phyloP scores from a whole-genome alignment of 805 yeast species.

The Monosporozyma solicola region DNA sequence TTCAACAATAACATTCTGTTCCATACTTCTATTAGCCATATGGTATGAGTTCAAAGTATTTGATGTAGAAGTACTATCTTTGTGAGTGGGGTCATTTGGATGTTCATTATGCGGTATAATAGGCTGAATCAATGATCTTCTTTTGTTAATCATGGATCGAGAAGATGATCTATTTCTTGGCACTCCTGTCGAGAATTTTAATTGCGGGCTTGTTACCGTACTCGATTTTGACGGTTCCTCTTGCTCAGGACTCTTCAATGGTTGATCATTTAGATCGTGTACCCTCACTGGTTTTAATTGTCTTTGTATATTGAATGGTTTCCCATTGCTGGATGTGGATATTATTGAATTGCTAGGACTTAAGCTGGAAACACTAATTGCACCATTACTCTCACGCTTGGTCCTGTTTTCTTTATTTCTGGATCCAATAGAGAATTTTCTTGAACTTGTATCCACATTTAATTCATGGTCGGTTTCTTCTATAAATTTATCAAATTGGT shows the following conservation, averaged over 20 bases:
- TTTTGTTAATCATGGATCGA: conserved; percentile 12
- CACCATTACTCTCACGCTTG: background rate
- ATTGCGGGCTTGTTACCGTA: background rate
- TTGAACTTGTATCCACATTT: conserved; percentile 31
- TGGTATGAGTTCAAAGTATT: background rate
- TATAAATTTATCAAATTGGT: conserved; percentile 32
- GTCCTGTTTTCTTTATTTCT: background rate
- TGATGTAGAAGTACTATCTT: background rate
- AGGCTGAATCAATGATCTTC: conserved; percentile 25
- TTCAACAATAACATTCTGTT: background rate
- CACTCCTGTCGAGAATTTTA: background rate
- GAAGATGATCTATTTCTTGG: conserved; percentile 3
- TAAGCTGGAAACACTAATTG: background rate
- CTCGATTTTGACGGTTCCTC: background rate
- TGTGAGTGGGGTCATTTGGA: background rate
- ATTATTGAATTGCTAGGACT: background rate
- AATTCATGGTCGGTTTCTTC: conserved; percentile 28
- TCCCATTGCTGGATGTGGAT: background rate
- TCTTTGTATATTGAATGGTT: conserved; percentile 5
- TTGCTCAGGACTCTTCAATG: conserved; percentile 6
- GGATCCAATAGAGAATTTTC: conserved; percentile 9
- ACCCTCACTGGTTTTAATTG: conserved; percentile 17
- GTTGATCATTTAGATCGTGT: conserved; percentile 6
- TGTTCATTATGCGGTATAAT: conserved; percentile 15
- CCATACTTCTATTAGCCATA: background rate